These are phyloP conservation scores for Penicillium rolfsii DNA, from an alignment of 2,329 filamentous ascomycete genomes.

Conservation along the genomic window DNA sequence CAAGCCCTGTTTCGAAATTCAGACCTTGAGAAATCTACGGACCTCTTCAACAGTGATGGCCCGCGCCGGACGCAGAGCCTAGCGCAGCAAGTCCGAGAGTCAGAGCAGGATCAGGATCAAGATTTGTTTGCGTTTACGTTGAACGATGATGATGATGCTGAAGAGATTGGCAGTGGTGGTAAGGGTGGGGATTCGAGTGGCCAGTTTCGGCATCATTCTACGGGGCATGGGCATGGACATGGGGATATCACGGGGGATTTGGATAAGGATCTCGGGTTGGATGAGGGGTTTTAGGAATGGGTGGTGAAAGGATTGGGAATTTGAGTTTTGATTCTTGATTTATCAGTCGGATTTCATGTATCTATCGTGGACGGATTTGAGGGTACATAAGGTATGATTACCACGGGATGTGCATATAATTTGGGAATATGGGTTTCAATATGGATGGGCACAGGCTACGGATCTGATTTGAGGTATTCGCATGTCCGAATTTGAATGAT, in stretches of 20 bases:
- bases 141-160: conserved; percentile 21
- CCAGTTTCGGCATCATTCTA: conserved; percentile 12
- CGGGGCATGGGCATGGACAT: conserved; percentile 12
- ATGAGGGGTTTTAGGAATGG: conserved; percentile 33
- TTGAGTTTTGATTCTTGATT: not conserved
- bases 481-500: not conserved
- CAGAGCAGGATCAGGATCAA: conserved; percentile 18
- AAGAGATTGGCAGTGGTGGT: not conserved
- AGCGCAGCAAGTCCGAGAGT: not conserved
- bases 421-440: not conserved
- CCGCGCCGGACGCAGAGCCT: conserved; percentile 13
- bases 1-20: conserved; percentile 34
- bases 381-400: not conserved
- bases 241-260: conserved; percentile 42
- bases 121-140: conserved; percentile 29
- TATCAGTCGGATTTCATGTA: not conserved
- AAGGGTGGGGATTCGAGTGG: not conserved
- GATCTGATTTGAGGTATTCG: not conserved
- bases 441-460: not conserved
- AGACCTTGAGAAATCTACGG: conserved; percentile 12
- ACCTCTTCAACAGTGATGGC: conserved; percentile 13
- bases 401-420: not conserved
- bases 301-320: not conserved
- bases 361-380: not conserved
- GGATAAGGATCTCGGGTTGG: conserved; percentile 43